Evolutionary conservation across 2,329 filamentous ascomycete species (phyloP), one percentile per base, ranked within the genome.

Genomic region (Penicillium polonicum): DNA sequence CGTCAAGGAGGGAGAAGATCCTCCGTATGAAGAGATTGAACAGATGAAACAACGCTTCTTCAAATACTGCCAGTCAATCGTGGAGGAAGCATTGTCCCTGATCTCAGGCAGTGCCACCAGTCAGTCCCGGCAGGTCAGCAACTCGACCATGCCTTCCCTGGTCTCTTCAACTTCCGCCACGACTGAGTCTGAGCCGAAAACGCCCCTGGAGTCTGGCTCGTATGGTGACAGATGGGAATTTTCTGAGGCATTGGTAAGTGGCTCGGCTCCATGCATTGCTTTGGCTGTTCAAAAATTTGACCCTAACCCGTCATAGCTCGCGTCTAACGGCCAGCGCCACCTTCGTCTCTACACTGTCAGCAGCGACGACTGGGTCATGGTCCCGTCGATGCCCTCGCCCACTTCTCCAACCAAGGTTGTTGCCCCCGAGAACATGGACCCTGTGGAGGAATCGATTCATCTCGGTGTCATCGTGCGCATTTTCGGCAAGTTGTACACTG

Each of bases 401-500:
- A 55, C 41, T 21, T 55, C 49, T 45, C 57, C 52, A 19, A 52
- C 52, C 15, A 43, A 54, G 31, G 50, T 62, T 1, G 27, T 62
- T 39, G 39, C 57, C 3, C 49, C 69, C 49, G 62, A 70, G 9
- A 59, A 64, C 21, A 36, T 62, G 33, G 55, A 58, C 12, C 54
- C 61, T 12, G 60, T 68, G 13, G 60, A 66, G n/a, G 43, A 57
- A 0, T 48, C 61, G 4, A 66, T 65, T n/a, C 70, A 68, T 52
- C 59, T 70, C 13, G 55, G 62, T 3, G 66, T 60, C 21, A 69
- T 75, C 6, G 52, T 76, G 44, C 60, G 59, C 2, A 66, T 75
- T 12, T 72, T 70, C 36, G 57, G 63, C 25, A 71, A 67, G 51
- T 65, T 77, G 10, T 77, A 76, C 55, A 64, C 70, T 1, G 59